phyloP scores from a whole-genome alignment of 2,329 filamentous ascomycete genomes.

The Coleophoma cylindrospora region DNA sequence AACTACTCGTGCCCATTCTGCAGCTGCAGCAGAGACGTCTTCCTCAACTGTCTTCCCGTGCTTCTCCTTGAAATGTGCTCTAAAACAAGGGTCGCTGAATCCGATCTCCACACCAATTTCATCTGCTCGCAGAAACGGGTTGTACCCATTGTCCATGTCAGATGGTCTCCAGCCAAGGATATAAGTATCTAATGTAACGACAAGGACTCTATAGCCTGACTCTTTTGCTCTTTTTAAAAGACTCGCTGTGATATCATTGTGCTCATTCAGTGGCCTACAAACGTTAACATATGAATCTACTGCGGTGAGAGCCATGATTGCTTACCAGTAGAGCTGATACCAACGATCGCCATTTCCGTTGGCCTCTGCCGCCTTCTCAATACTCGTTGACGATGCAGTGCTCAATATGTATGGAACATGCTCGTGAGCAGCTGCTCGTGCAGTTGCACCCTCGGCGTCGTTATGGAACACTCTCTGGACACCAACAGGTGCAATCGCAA shows the following conservation, averaged over 20 bases:
- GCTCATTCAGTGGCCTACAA: too few species aligned
- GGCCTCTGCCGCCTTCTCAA: constrained; percentile 58
- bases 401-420: background rate
- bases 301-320: too few species aligned
- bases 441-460: background rate
- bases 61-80: background rate
- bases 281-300: too few species aligned
- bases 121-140: background rate
- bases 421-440: background rate
- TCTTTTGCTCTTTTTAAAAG: background rate
- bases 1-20: background rate
- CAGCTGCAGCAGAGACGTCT: background rate
- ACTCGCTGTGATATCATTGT: background rate
- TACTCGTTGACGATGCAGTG: constrained; percentile 21
- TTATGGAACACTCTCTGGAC: background rate
- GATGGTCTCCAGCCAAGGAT: background rate
- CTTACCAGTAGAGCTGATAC: constrained; percentile 75
- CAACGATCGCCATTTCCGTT: constrained; percentile 52
- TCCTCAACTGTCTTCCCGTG: background rate
- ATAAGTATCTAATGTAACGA: background rate
- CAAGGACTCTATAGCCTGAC: background rate
- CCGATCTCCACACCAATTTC: too few species aligned
- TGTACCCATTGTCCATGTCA: background rate
- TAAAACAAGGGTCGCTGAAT: background rate
- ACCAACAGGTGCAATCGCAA: background rate